Evolutionary conservation across 2,329 filamentous ascomycete species (phyloP), one percentile per base, ranked within the genome.

Genomic region (Fusarium sp.): DNA sequence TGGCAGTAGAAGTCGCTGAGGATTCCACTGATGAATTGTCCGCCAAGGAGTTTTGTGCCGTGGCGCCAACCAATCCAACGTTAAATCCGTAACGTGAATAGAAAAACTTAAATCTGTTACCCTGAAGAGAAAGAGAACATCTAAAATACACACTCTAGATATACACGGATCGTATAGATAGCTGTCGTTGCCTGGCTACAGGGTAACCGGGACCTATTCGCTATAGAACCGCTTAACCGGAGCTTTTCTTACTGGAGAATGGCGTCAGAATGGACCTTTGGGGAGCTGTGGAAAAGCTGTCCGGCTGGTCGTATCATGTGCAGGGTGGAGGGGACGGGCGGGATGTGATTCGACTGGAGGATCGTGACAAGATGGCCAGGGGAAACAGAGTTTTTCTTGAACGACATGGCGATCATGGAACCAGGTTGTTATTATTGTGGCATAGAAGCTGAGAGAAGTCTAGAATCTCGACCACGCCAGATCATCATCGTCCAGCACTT

Each of bases 221-320:
- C 22, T 42, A n/a, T 34, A n/a, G 15, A 22, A 35, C 41, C 47
- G 47, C 58, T 38, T 41, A 55, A 53, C 58, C 53, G 50, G 58
- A 66, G 54, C 39, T 59, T 48, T 43, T 29, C 32, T 39, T 41
- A 46, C 32, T 41, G 28, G 57, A 46, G 49, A 31, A 69, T 71
- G 67, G 69, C 67, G 69, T 71, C 67, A 69, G 69, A 55, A 58
- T 54, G 41, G 56, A 58, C 32, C 63, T 42, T 38, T 53, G 50
- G 29, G 41, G 39, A 57, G 40, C 31, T 57, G 54, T 44, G 44
- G 48, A 53, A 51, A 53, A 59, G 40, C 46, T 36, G 59, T 58
- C 34, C 42, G 51, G 47, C 40, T 42, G 53, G 61, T 61, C 61
- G 60, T 50, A 67, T 70, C 66, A 66, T 64, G 51, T 67, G 56